Conservation (phyloP, 2,329 filamentous ascomycete genomes). For the Cytospora piceicola region DNA sequence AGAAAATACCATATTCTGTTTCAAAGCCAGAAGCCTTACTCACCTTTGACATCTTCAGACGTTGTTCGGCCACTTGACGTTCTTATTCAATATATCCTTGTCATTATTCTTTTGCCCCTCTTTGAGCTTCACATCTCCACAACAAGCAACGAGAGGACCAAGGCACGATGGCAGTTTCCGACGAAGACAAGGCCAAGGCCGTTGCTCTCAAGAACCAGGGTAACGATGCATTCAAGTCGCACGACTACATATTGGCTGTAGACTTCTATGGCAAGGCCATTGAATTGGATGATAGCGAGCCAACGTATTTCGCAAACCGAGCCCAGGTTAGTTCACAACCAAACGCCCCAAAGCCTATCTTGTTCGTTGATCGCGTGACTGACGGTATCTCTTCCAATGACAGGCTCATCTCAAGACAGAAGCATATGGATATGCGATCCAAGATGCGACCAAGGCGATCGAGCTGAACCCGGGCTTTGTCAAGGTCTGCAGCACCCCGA, state of each 20-base stretch:
- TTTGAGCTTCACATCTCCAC: constrained; percentile 7
- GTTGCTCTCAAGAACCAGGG: constrained; percentile 88
- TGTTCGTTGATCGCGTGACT: constrained; percentile 50
- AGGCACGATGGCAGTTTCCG: constrained; percentile 39
- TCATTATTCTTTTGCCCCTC: constrained; percentile 14
- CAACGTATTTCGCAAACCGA: constrained; percentile 91
- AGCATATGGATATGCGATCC: constrained; percentile 89
- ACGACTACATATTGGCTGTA: constrained; percentile 84
- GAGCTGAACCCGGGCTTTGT: constrained; percentile 85
- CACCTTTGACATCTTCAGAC: background rate
- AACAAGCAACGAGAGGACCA: constrained; percentile 9
- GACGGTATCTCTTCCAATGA: constrained; percentile 35
- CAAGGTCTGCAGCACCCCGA: constrained; percentile 65
- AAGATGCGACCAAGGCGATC: constrained; percentile 88
- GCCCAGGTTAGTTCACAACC: constrained; percentile 71
- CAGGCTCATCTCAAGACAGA: constrained; percentile 95
- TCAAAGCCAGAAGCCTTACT: background rate
- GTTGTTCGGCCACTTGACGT: background rate
- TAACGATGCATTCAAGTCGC: constrained; percentile 86
- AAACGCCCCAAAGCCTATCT: constrained; percentile 30
- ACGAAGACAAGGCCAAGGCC: constrained; percentile 69
- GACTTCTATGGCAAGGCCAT: constrained; percentile 89
- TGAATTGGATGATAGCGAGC: constrained; percentile 77
- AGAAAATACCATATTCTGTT: background rate
- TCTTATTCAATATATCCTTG: constrained; percentile 1